phyloP scores from a whole-genome alignment of 2,329 filamentous ascomycete genomes.

The Harringtonia aguacate region DNA sequence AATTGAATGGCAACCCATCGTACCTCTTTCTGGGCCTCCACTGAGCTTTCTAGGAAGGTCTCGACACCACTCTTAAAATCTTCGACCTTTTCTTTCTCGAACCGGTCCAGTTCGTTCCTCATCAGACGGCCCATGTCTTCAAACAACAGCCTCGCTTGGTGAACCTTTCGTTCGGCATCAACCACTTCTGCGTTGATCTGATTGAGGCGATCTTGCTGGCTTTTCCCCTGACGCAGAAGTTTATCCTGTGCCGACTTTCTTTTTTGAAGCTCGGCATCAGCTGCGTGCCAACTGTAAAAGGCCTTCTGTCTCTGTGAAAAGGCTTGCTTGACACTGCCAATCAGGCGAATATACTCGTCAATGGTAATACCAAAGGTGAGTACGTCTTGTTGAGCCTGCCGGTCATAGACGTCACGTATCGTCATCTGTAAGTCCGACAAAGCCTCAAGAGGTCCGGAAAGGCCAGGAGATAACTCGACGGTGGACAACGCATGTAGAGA shows the following conservation, averaged over 20 bases:
- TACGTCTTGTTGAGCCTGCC: slow-evolving; percentile 93
- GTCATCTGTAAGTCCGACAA: slow-evolving; percentile 89
- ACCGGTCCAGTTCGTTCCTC: slow-evolving; percentile 82
- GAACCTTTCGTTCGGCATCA: slow-evolving; percentile 89
- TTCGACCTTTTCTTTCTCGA: slow-evolving; percentile 95
- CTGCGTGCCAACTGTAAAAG: slow-evolving; percentile 86
- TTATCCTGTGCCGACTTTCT: slow-evolving; percentile 86
- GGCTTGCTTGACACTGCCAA: slow-evolving; percentile 87
- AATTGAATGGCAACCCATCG: slow-evolving; percentile 18
- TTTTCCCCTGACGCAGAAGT: slow-evolving; percentile 85
- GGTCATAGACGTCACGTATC: slow-evolving; percentile 89
- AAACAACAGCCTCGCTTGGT: slow-evolving; percentile 81
- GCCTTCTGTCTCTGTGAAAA: slow-evolving; percentile 91
- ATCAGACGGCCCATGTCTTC: slow-evolving; percentile 96
- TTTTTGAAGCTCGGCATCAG: slow-evolving; percentile 85
- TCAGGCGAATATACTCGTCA: slow-evolving; percentile 94
- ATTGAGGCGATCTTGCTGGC: slow-evolving; percentile 88
- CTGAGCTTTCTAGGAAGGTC: slow-evolving; percentile 91
- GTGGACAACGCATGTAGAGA: slow-evolving; percentile 87
- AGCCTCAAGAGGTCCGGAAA: slow-evolving; percentile 82
- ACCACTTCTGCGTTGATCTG: slow-evolving; percentile 87
- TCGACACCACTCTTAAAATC: slow-evolving; percentile 98
- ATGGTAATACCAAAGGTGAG: slow-evolving; percentile 95
- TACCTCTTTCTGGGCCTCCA: slow-evolving; percentile 98
- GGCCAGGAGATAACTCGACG: slow-evolving; percentile 79